phyloP scores from a whole-genome alignment of 2,329 filamentous ascomycete species.

The Nectriaceae sp. region DNA sequence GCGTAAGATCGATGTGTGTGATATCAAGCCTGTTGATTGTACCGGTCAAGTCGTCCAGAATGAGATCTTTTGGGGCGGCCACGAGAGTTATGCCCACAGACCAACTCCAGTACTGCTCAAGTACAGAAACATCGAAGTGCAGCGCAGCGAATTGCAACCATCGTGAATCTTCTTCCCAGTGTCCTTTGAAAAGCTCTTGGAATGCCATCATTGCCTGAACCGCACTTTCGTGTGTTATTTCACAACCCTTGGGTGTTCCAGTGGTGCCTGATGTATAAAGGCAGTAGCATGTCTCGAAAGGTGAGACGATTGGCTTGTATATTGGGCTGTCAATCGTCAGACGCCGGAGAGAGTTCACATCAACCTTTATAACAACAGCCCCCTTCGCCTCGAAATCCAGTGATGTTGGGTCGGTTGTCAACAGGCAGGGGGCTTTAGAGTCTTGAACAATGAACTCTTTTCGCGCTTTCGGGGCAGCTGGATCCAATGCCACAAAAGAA shows the following conservation, averaged over 20 bases:
- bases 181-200: constrained; percentile 71
- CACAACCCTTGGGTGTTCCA: constrained; percentile 82
- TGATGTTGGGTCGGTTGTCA: constrained; percentile 49
- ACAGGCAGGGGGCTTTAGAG: constrained; percentile 63
- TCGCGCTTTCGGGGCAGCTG: constrained; percentile 69
- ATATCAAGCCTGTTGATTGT: constrained; percentile 73
- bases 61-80: constrained; percentile 77
- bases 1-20: constrained; percentile 90
- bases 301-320: constrained; percentile 24
- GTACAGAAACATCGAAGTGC: constrained; percentile 90
- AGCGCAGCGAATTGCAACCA: constrained; percentile 95
- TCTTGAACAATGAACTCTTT: constrained; percentile 79
- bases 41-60: constrained; percentile 78
- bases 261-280: constrained; percentile 89
- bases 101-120: constrained; percentile 97
- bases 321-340: constrained; percentile 12
- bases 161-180: constrained; percentile 72
- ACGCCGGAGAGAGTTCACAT: constrained; percentile 32
- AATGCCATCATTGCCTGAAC: constrained; percentile 91
- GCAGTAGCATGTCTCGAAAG: constrained; percentile 71
- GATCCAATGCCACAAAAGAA: constrained; percentile 79
- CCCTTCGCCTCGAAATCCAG: constrained; percentile 35
- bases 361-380: constrained; percentile 36
- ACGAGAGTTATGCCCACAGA: constrained; percentile 84
- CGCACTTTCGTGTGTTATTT: constrained; percentile 85